Conservation (phyloP, 169 alveolate species). For the Plasmodium gonderi region DNA sequence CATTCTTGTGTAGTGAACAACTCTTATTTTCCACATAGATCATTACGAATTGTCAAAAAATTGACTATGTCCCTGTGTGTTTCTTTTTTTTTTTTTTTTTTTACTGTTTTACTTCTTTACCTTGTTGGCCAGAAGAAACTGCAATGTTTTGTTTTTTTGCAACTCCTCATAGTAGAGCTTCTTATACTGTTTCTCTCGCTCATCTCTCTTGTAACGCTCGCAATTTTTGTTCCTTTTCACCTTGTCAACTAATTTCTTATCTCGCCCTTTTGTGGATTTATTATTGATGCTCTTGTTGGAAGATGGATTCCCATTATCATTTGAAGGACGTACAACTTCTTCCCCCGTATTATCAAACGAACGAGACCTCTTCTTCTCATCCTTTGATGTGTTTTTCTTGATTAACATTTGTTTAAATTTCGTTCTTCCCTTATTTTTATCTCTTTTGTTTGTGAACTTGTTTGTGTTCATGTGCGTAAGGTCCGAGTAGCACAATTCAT, state of each 20-base stretch:
- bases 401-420: background rate
- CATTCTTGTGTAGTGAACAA: too few relatives aligned
- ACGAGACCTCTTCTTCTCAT: background rate
- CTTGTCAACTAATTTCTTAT: too few relatives aligned
- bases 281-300: background rate
- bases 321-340: too few relatives aligned
- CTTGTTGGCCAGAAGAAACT: constrained; percentile 60
- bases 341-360: background rate
- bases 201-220: background rate
- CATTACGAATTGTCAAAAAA: too few relatives aligned
- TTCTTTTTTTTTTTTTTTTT: background rate
- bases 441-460: background rate
- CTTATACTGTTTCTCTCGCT: constrained; percentile 2
- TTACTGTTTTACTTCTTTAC: constrained; percentile 35
- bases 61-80: too few relatives aligned
- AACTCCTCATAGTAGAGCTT: constrained; percentile 21
- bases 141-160: constrained; percentile 61
- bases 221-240: background rate
- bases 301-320: too few relatives aligned
- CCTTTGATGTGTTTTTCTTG: background rate
- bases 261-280: too few relatives aligned
- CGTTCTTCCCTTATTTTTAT: background rate
- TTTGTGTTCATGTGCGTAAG: constrained; percentile 63
- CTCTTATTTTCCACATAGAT: too few relatives aligned
- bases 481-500: constrained; percentile 37